phyloP scores from a whole-genome alignment of 805 yeast genomes.

The Lipomyces yamadae region DNA sequence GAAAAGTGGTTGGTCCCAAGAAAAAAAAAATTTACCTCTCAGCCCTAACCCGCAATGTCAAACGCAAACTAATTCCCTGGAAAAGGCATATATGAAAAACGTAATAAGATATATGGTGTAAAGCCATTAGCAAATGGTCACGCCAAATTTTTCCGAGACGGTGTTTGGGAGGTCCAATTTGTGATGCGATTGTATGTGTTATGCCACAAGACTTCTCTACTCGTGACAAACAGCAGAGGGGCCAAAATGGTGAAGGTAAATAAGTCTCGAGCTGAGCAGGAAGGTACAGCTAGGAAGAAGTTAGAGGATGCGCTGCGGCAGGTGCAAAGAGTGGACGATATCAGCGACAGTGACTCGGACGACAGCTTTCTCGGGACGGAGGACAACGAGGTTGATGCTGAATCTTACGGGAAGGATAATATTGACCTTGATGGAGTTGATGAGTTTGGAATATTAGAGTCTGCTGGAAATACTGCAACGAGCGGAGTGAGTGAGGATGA shows the following conservation, averaged over 20 bases:
- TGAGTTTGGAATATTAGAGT: conserved; percentile 20
- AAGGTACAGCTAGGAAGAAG: neutral
- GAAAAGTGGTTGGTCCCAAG: too few relatives aligned
- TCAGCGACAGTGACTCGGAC: conserved; percentile 44
- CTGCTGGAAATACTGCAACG: neutral
- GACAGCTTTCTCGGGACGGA: conserved; percentile 37
- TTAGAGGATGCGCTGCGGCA: conserved; percentile 27
- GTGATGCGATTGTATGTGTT: neutral
- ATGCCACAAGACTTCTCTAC: neutral
- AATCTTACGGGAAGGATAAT: conserved; percentile 46
- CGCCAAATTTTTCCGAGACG: neutral
- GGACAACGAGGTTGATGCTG: conserved; percentile 42
- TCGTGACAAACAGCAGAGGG: neutral
- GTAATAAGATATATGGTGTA: neutral
- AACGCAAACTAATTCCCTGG: too few relatives aligned
- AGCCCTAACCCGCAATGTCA: neutral
- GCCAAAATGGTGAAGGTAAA: neutral
- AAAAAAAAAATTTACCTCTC: too few relatives aligned
- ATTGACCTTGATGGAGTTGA: conserved; percentile 10
- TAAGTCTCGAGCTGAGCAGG: neutral
- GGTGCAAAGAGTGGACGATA: conserved; percentile 45
- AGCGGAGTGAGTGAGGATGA: conserved; percentile 5
- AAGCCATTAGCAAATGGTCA: neutral
- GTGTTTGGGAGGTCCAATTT: neutral
- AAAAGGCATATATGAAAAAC: neutral